Conservation (phyloP, 805 yeast genomes). For the Wickerhamomyces tratensis region DNA sequence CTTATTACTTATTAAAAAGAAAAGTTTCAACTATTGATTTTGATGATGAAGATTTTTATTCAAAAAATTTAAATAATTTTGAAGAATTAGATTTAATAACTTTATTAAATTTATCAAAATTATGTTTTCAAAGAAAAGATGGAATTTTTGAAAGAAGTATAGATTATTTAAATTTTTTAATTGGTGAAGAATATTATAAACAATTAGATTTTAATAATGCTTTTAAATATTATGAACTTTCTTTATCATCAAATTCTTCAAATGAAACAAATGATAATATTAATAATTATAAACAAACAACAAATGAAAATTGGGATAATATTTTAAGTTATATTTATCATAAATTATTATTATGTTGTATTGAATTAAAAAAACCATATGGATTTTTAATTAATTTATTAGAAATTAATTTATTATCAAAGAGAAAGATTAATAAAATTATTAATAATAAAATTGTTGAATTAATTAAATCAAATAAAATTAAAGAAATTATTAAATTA, state of each 20-base stretch:
- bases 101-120: slow-evolving; percentile 26
- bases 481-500: background rate
- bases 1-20: slow-evolving; percentile 22
- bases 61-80: background rate
- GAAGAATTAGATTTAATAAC: slow-evolving; percentile 13
- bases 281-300: slow-evolving; percentile 1
- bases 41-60: slow-evolving; percentile 10
- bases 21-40: slow-evolving; percentile 5
- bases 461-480: background rate
- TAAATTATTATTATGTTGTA: slow-evolving; percentile 30
- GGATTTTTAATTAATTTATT: slow-evolving; percentile 24
- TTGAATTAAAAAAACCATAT: slow-evolving; percentile 19
- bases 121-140: slow-evolving; percentile 26
- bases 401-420: slow-evolving; percentile 21
- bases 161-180: slow-evolving; percentile 34
- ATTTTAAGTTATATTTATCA: slow-evolving; percentile 23
- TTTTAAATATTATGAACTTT: slow-evolving; percentile 28
- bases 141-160: slow-evolving; percentile 27
- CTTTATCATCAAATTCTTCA: slow-evolving; percentile 11
- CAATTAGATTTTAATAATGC: slow-evolving; percentile 29
- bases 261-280: too few relatives aligned
- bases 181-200: slow-evolving; percentile 38
- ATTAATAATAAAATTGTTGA: background rate
- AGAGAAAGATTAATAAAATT: slow-evolving; percentile 1
- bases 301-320: slow-evolving; percentile 31